These are phyloP conservation scores for Acorus gramineus DNA, from an alignment of 106 monocot species.

Conservation along the genomic window DNA sequence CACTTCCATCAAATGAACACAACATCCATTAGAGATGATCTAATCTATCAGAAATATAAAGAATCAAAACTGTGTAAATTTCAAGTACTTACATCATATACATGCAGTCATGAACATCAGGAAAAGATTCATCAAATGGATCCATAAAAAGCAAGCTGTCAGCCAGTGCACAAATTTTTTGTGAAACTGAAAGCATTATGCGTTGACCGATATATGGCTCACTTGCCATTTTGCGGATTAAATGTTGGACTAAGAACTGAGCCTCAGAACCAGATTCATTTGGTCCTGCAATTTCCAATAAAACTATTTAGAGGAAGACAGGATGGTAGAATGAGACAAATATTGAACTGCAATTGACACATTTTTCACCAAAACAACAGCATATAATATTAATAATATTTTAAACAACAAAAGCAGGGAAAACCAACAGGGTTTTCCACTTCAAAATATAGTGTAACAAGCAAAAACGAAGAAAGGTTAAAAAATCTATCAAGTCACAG, in stretches of 20 bases:
- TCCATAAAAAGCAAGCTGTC: conserved; percentile 70
- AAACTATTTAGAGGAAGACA: background rate
- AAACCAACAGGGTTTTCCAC: too few relatives aligned
- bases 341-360: background rate
- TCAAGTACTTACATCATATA: conserved; percentile 67
- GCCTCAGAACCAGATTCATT: conserved; percentile 21
- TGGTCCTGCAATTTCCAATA: conserved; percentile 21
- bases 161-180: conserved; percentile 53
- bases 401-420: too few relatives aligned
- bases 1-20: background rate
- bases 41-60: background rate
- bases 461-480: too few relatives aligned
- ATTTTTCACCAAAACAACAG: too few relatives aligned
- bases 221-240: conserved; percentile 65
- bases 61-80: background rate
- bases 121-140: conserved; percentile 84
- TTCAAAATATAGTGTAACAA: too few relatives aligned
- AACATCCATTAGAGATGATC: background rate
- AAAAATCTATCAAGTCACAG: too few relatives aligned
- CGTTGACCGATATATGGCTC: conserved; percentile 72
- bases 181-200: conserved; percentile 56
- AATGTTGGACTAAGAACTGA: conserved; percentile 56
- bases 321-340: background rate
- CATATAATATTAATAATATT: too few relatives aligned
- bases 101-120: conserved; percentile 59